Base-by-base conservation (phyloP, 139 green algal genomes). In the Parachlorella kessleri region DNA sequence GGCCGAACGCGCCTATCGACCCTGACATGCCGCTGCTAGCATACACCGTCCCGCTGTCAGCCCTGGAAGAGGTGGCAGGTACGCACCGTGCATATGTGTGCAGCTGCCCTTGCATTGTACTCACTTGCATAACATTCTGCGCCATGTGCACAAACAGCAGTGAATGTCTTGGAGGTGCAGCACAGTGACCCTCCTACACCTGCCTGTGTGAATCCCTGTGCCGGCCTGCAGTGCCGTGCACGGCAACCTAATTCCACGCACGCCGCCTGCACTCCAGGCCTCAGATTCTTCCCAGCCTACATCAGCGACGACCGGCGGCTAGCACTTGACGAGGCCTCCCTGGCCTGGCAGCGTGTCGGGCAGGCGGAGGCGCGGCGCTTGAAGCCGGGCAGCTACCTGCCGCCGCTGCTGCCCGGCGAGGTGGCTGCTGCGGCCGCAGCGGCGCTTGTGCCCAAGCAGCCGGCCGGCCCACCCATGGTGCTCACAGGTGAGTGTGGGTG, bases 1-100 rank as follows among this genome's bases (percentile, higher is more conserved):
- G n/a, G n/a, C 94, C 94, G 59, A 97, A 97, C 76, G 75, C 85
- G 1, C 78, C 87, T 7, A 94, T 97, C 8, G 83, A 95, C 42
- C 81, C 90, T 0, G 70, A 86, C 7, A 88, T 69, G 23, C 93
- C 93, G 2, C 87, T 98, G 32, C 85, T 88, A 6, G 88, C 90
- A 4, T 97, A 94, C 54, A 72, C 88, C 10, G 93, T 98, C 41
- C 94, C 92, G 0, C 65, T 98, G 2, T 83, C 88, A 0, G 72
- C 88, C 28, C 84, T 98, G 63, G 94, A 98, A 78, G 83, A 88
- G 36, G 90, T 90, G 55, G 81, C 86, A 77, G 91, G 90, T 88
- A 23, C 35, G 66, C 53, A 37, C 30, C 6, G 41, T 14, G 48
- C 21, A 18, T 14, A 59, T n/a, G n/a, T n/a, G n/a, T n/a, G n/a